Percentiles rank a stretch among this genome's conserved stretches.
Evolutionary conservation across 805 yeast species (phyloP).

Genomic region (Hanseniaspora hatyaiensis): DNA sequence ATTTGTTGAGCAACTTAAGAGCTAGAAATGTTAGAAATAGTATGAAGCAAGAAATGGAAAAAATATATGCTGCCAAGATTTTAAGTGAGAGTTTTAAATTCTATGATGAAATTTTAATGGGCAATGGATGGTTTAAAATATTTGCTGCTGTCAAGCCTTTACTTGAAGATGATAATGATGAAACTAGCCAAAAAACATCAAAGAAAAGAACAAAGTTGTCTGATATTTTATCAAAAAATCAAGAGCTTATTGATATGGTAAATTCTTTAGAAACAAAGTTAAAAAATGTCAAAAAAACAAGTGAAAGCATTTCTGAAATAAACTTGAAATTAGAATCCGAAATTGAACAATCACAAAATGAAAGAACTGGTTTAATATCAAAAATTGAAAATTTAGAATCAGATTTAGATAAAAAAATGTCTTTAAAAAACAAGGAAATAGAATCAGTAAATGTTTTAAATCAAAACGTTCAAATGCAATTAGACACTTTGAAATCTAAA

Average conservation of each 20-base stretch:
- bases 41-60: constrained; percentile 40
- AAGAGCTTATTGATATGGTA: constrained; percentile 47
- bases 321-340: constrained; percentile 19
- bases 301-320: constrained; percentile 21
- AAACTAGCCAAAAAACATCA: background rate
- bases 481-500: constrained; percentile 21
- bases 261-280: constrained; percentile 40
- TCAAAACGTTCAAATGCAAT: constrained; percentile 19
- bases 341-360: constrained; percentile 19
- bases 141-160: constrained; percentile 64
- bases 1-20: constrained; percentile 52
- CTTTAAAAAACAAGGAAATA: constrained; percentile 14
- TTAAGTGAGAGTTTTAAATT: constrained; percentile 50
- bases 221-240: constrained; percentile 46
- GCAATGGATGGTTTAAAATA: constrained; percentile 71
- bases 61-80: constrained; percentile 58
- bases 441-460: background rate
- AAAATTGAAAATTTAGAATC: constrained; percentile 23
- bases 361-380: constrained; percentile 24
- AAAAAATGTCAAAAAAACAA: constrained; percentile 21
- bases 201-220: constrained; percentile 32
- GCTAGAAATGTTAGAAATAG: constrained; percentile 49
- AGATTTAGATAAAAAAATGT: constrained; percentile 24
- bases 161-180: constrained; percentile 30
- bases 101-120: constrained; percentile 35